These are phyloP conservation scores for Comarum palustre DNA, from an alignment of 306 rosid genomes.

Conservation along the genomic window DNA sequence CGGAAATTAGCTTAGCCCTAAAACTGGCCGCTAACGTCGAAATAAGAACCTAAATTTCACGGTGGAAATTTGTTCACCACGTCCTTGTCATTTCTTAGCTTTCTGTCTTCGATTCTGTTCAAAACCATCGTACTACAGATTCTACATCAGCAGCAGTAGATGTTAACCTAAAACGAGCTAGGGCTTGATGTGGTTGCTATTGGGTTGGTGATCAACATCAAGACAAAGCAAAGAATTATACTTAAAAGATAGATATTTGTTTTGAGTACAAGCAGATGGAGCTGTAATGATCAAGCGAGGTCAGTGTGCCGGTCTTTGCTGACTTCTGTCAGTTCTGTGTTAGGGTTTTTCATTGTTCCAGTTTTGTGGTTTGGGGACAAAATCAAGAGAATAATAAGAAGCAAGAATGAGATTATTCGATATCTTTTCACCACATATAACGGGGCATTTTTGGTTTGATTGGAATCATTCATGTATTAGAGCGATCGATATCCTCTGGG, in stretches of 20 bases:
- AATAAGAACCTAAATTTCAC: background rate
- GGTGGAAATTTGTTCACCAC: constrained; percentile 3
- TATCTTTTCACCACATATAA: background rate
- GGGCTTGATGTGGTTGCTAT: background rate
- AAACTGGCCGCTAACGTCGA: constrained; percentile 18
- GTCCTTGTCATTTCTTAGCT: background rate
- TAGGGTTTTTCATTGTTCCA: background rate
- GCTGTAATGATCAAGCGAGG: background rate
- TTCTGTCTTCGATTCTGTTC: background rate
- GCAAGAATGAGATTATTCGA: background rate
- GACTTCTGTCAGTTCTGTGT: no score
- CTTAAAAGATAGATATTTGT: background rate
- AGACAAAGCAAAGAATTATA: background rate
- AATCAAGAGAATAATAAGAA: background rate
- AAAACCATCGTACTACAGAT: background rate
- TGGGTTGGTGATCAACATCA: background rate
- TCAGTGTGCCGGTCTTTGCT: background rate
- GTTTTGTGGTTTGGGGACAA: background rate
- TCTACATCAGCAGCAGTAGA: background rate
- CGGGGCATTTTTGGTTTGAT: background rate
- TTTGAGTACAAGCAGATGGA: background rate
- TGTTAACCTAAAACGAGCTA: background rate
- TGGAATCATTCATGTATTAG: background rate
- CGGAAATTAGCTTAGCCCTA: background rate
- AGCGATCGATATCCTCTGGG: no score